These are phyloP conservation scores for Daedaleopsis nitida DNA, from an alignment of 768 basidiomycete genomes.

Conservation along the genomic window DNA sequence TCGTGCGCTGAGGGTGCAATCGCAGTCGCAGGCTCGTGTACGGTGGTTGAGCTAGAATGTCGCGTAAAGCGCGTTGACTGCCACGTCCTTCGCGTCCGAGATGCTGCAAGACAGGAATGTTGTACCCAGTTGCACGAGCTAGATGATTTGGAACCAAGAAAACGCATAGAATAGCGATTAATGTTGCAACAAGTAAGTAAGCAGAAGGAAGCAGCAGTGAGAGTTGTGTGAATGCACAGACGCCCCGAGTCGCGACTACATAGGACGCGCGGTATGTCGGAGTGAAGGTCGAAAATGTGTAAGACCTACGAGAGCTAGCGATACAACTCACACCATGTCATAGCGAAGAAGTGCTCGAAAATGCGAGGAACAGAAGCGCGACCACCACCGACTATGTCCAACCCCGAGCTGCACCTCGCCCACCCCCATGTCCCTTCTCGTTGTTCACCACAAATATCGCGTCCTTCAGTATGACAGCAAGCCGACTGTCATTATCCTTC, in stretches of 20 bases:
- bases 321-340: not conserved
- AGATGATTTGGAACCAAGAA: not conserved
- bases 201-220: not conserved
- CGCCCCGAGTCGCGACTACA: too few species aligned
- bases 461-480: slow-evolving; percentile 70
- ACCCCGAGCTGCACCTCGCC: slow-evolving; percentile 71
- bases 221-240: too few species aligned
- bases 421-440: slow-evolving; percentile 82
- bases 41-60: not conserved
- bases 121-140: not conserved
- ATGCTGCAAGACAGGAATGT: not conserved
- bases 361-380: not conserved
- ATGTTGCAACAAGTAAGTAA: too few species aligned
- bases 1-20: slow-evolving; percentile 19
- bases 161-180: slow-evolving; percentile 1
- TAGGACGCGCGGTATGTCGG: too few species aligned
- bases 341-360: not conserved
- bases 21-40: not conserved
- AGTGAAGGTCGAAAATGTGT: too few species aligned
- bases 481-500: slow-evolving; percentile 59
- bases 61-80: not conserved
- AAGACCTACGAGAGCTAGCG: too few species aligned
- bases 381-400: slow-evolving; percentile 44
- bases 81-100: not conserved
- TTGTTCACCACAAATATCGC: slow-evolving; percentile 85